Evolutionary conservation across 352 stramenopile genomes (phyloP).

Genomic region (Saprolegnia diclina): DNA sequence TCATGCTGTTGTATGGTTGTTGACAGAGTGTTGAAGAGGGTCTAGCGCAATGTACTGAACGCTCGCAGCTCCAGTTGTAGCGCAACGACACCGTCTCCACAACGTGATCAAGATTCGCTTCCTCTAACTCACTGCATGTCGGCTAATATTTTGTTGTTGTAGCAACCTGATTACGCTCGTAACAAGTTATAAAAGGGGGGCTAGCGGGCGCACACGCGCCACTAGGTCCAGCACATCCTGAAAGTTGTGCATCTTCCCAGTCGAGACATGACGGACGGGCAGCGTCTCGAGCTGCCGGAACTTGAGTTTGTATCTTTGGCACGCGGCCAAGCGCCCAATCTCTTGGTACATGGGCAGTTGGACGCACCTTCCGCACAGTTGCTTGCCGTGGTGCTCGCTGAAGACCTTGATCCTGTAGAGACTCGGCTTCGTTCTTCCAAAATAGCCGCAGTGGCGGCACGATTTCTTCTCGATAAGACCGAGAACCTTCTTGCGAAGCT

Average conservation of each 20-base stretch:
- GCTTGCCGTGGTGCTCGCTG: neutral
- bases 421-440: neutral
- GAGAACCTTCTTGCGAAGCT: neutral
- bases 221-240: neutral
- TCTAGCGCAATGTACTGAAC: no score
- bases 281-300: neutral
- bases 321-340: neutral
- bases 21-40: no score
- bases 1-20: no score
- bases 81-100: no score
- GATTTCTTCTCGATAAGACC: neutral
- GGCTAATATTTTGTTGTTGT: no score
- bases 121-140: no score
- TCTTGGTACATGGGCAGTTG: neutral
- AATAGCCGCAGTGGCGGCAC: neutral
- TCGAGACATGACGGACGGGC: neutral
- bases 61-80: no score
- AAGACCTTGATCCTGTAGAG: neutral
- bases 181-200: no score
- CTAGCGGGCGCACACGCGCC: no score
- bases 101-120: no score
- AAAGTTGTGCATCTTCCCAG: neutral
- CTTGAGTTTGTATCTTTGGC: neutral
- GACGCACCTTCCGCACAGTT: neutral
- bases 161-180: no score